phyloP scores from a whole-genome alignment of 768 basidiomycete species.

The Tulasnella sp. region DNA sequence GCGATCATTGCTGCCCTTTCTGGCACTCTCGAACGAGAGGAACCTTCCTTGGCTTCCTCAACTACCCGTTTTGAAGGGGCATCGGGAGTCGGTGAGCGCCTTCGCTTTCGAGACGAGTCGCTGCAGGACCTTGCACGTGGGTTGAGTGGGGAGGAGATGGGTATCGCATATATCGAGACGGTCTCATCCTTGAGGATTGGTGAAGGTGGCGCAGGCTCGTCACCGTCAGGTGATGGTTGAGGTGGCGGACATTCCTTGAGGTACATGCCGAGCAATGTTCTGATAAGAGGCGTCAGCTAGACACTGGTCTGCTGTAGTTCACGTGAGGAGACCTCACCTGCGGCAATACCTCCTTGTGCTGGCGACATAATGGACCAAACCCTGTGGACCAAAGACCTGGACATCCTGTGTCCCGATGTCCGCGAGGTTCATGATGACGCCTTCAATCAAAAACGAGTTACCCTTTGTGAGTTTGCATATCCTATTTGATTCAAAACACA shows the following conservation, averaged over 20 bases:
- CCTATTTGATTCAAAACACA: conserved; percentile 13
- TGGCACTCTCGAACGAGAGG: neutral
- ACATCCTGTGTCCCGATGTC: conserved; percentile 53
- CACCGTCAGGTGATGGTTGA: conserved; percentile 26
- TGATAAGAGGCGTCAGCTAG: neutral
- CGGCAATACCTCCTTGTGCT: conserved; percentile 55
- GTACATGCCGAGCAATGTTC: conserved; percentile 33
- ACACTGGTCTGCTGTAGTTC: neutral
- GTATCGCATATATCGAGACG: conserved; percentile 52
- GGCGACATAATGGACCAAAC: conserved; percentile 58
- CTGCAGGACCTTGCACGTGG: neutral
- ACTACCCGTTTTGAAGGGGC: neutral
- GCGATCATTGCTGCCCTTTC: neutral
- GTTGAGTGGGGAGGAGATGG: conserved; percentile 27
- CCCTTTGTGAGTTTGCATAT: conserved; percentile 17
- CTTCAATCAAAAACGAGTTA: conserved; percentile 32
- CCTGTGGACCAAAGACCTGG: conserved; percentile 59
- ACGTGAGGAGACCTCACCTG: conserved; percentile 36
- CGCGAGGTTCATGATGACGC: conserved; percentile 67
- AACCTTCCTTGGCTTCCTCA: neutral
- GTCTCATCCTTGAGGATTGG: conserved; percentile 53
- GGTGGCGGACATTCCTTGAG: conserved; percentile 38
- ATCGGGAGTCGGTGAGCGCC: conserved; percentile 23
- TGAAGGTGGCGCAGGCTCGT: conserved; percentile 21
- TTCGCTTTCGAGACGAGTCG: conserved; percentile 19